These are phyloP conservation scores for Wallacemonas collosoma DNA, from an alignment of 208 protist species.

Conservation along the genomic window DNA sequence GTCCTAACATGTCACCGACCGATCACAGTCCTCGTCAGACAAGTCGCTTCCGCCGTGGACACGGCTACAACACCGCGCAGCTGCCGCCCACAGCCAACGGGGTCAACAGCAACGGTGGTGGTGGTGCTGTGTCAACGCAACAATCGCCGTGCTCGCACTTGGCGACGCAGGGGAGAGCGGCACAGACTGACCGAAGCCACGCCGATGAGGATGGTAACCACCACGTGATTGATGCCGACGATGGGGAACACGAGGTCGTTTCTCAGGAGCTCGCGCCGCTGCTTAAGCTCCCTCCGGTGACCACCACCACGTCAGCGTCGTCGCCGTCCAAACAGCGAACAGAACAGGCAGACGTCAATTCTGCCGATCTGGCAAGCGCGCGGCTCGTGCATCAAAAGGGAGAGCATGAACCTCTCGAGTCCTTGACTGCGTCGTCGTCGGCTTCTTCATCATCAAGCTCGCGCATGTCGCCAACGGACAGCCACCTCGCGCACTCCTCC, in stretches of 20 bases:
- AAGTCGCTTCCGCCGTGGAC: slow-evolving; percentile 3
- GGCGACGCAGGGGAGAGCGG: not conserved
- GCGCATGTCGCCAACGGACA: not conserved
- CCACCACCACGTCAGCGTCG: not conserved
- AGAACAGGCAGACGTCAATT: too few species aligned
- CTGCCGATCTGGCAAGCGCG: too few species aligned
- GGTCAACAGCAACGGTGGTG: not conserved
- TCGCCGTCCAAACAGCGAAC: not conserved
- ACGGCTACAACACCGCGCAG: not conserved
- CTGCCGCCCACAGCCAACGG: not conserved
- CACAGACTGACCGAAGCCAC: not conserved
- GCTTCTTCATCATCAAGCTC: not conserved
- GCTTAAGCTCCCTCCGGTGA: not conserved
- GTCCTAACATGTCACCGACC: not conserved
- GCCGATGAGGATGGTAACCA: too few species aligned
- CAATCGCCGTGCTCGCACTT: too few species aligned
- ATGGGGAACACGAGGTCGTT: not conserved
- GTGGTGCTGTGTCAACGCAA: too few species aligned
- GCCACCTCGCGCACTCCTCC: not conserved
- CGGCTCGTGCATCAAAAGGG: not conserved
- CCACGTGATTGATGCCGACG: not conserved
- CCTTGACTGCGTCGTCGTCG: slow-evolving; percentile 3
- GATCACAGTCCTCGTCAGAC: slow-evolving; percentile 2
- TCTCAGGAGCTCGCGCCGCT: not conserved
- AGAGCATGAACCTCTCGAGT: not conserved